Conservation (phyloP, 1,284 basidiomycete species). For the Pseudozyma pruni region DNA sequence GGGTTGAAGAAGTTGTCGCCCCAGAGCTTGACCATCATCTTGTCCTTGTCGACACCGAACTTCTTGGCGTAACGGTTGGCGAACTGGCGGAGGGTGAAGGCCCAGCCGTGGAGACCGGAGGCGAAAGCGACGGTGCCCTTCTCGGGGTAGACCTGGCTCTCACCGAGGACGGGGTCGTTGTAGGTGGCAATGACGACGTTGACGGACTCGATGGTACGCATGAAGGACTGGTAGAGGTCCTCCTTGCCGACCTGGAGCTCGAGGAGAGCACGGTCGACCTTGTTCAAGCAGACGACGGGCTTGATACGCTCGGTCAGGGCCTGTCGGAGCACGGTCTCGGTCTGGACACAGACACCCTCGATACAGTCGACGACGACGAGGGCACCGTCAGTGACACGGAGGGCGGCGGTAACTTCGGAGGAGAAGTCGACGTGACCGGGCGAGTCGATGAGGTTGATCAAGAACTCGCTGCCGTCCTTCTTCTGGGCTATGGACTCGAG, state of each 20-base stretch:
- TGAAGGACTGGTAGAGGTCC: constrained; percentile 97
- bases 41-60: constrained; percentile 98
- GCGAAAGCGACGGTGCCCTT: constrained; percentile 98
- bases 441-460: constrained; percentile 99
- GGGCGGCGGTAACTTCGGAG: constrained; percentile 98
- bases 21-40: constrained; percentile 98
- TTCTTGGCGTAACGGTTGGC: constrained; percentile 95
- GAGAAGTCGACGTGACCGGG: constrained; percentile 99
- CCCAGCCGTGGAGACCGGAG: constrained; percentile 99
- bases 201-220: constrained; percentile 95
- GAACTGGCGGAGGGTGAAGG: constrained; percentile 98
- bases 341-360: constrained; percentile 99
- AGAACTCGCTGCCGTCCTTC: constrained; percentile 92
- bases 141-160: constrained; percentile 99
- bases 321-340: constrained; percentile 98
- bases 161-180: constrained; percentile 92
- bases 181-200: constrained; percentile 99
- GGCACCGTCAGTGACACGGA: constrained; percentile 94
- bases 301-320: constrained; percentile 98
- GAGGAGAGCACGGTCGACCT: constrained; percentile 99
- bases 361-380: constrained; percentile 99
- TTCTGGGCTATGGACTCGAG: constrained; percentile 85
- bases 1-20: constrained; percentile 99
- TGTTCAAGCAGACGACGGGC: constrained; percentile 99
- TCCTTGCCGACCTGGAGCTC: constrained; percentile 98